Conservation (phyloP, 768 basidiomycete species). For the Collybia nuda region DNA sequence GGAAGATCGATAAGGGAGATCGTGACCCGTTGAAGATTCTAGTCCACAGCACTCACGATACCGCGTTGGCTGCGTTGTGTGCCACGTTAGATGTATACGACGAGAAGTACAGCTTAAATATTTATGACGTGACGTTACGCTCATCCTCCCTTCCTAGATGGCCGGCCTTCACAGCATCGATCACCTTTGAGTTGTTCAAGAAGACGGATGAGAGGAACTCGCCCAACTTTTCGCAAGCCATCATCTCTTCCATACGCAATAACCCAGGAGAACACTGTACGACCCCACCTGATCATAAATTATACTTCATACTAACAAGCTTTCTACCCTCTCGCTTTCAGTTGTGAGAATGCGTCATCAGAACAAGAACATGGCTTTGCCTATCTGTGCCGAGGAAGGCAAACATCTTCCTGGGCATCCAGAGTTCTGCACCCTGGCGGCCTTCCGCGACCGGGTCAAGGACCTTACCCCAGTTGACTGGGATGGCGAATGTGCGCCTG, state of each 20-base stretch:
- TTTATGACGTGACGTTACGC: background rate
- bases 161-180: slow-evolving; percentile 73
- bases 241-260: slow-evolving; percentile 38
- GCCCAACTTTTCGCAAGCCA: slow-evolving; percentile 30
- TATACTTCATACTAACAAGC: background rate
- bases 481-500: slow-evolving; percentile 58
- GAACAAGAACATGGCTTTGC: slow-evolving; percentile 61
- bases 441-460: slow-evolving; percentile 60
- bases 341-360: slow-evolving; percentile 79
- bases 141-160: slow-evolving; percentile 35
- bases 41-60: slow-evolving; percentile 73
- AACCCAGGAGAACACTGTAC: slow-evolving; percentile 42
- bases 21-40: slow-evolving; percentile 60
- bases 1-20: slow-evolving; percentile 45
- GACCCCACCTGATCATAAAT: slow-evolving; percentile 9
- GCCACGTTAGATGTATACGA: slow-evolving; percentile 73
- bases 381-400: slow-evolving; percentile 62
- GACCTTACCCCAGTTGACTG: slow-evolving; percentile 69
- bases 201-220: slow-evolving; percentile 18
- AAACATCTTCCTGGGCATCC: slow-evolving; percentile 70
- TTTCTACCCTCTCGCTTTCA: slow-evolving; percentile 16
- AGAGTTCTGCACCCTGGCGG: slow-evolving; percentile 69
- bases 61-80: slow-evolving; percentile 62
- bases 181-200: slow-evolving; percentile 75
- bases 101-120: slow-evolving; percentile 44